phyloP scores from a whole-genome alignment of 495 filamentous ascomycete species.

The Cudoniella acicularis region DNA sequence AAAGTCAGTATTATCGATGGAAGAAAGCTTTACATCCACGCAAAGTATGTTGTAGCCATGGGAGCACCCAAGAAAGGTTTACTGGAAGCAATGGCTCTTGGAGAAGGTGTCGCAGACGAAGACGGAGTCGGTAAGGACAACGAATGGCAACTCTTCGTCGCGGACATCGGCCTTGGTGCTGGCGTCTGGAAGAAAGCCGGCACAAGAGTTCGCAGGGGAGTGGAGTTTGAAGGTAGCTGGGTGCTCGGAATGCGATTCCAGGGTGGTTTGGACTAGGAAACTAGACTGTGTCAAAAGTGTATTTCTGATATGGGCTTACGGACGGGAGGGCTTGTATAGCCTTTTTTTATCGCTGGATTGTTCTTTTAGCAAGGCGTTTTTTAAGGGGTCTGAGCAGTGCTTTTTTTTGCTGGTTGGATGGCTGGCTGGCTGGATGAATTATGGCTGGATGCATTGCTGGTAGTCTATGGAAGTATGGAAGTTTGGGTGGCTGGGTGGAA shows the following conservation, averaged over 20 bases:
- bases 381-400: too few relatives aligned
- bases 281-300: too few relatives aligned
- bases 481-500: too few relatives aligned
- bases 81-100: slow-evolving; percentile 60
- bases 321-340: too few relatives aligned
- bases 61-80: slow-evolving; percentile 83
- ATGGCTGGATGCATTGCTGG: too few relatives aligned
- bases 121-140: slow-evolving; percentile 29
- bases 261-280: slow-evolving; percentile 8
- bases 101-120: slow-evolving; percentile 48
- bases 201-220: slow-evolving; percentile 68
- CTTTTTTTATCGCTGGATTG: too few relatives aligned
- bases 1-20: slow-evolving; percentile 56
- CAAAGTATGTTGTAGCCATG: slow-evolving; percentile 74
- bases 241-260: slow-evolving; percentile 61
- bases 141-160: slow-evolving; percentile 73
- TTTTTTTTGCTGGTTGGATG: too few relatives aligned
- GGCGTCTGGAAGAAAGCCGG: slow-evolving; percentile 85
- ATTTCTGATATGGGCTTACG: too few relatives aligned
- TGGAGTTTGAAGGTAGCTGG: slow-evolving; percentile 85
- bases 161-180: slow-evolving; percentile 79
- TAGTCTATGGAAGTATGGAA: too few relatives aligned
- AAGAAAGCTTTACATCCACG: slow-evolving; percentile 65
- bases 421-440: too few relatives aligned
- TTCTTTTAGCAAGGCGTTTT: too few relatives aligned